A percentile compares a stretch with the other conserved stretches of the same genome.
These are phyloP conservation scores for Syncephalis fuscata DNA, from an alignment of 371 early-diverging fungal genomes.

Conservation along the genomic window DNA sequence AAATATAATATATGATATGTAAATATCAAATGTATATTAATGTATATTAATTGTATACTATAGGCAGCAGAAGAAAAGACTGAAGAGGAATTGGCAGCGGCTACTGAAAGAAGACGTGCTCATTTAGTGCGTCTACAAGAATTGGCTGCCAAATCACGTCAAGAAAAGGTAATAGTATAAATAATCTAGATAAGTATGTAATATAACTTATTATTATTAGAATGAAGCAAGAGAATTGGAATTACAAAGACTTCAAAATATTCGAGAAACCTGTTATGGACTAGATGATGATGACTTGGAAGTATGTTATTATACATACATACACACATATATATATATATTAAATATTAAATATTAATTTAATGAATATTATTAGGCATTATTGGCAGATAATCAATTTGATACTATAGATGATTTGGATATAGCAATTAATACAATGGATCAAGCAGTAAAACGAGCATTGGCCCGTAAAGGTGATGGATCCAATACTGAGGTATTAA, in stretches of 20 bases:
- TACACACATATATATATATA: no score
- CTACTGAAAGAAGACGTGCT: conserved; percentile 56
- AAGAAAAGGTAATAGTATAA: conserved; percentile 49
- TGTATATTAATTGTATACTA: neutral
- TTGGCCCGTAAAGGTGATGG: conserved; percentile 66
- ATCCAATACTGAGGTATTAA: conserved; percentile 56
- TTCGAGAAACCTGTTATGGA: no score
- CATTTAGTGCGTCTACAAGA: conserved; percentile 57
- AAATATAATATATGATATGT: neutral
- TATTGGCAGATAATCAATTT: conserved; percentile 42
- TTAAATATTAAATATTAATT: neutral
- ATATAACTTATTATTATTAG: neutral
- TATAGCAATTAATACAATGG: conserved; percentile 44
- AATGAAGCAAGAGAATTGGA: neutral
- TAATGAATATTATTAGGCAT: conserved; percentile 14
- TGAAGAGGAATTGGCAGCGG: conserved; percentile 51
- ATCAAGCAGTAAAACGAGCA: conserved; percentile 45
- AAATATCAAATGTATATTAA: neutral
- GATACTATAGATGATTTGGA: conserved; percentile 58
- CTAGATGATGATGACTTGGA: no score
- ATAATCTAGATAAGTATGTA: neutral
- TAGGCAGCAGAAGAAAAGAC: conserved; percentile 51
- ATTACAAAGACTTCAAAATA: no score
- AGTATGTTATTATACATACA: neutral
- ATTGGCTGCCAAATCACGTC: conserved; percentile 56